Evolutionary conservation across 2,329 filamentous ascomycete genomes (phyloP).

Genomic region (Rhinocladiella similis): DNA sequence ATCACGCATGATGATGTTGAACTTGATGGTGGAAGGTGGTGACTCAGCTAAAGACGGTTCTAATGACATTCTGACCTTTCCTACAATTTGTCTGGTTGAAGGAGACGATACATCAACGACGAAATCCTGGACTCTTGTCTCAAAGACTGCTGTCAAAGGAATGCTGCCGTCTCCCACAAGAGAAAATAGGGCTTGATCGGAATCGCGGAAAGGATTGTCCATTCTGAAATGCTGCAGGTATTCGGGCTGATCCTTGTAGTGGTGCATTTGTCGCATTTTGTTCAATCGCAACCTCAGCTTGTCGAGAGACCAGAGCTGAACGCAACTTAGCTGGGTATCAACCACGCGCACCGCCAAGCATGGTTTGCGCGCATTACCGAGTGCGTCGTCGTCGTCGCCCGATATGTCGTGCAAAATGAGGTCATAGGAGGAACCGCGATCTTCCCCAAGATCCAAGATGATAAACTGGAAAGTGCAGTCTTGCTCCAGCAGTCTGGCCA

Average conservation of each 20-base stretch:
- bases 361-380: slow-evolving; percentile 81
- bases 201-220: slow-evolving; percentile 89
- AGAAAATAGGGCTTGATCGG: slow-evolving; percentile 88
- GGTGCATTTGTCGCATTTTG: slow-evolving; percentile 94
- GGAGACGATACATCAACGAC: slow-evolving; percentile 86
- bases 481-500: slow-evolving; percentile 96
- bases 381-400: slow-evolving; percentile 77
- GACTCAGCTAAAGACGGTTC: slow-evolving; percentile 93
- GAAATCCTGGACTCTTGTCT: slow-evolving; percentile 92
- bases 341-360: slow-evolving; percentile 88
- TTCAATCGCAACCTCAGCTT: slow-evolving; percentile 86
- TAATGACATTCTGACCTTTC: slow-evolving; percentile 84
- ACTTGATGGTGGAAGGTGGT: slow-evolving; percentile 89
- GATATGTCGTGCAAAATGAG: slow-evolving; percentile 90
- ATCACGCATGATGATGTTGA: slow-evolving; percentile 98
- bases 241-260: slow-evolving; percentile 93
- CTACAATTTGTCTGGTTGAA: slow-evolving; percentile 86
- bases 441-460: slow-evolving; percentile 84
- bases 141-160: slow-evolving; percentile 87
- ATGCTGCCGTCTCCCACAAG: slow-evolving; percentile 91
- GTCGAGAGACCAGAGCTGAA: slow-evolving; percentile 91
- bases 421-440: slow-evolving; percentile 90
- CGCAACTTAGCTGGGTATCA: slow-evolving; percentile 81
- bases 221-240: slow-evolving; percentile 90
- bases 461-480: slow-evolving; percentile 93